Evolutionary conservation across 352 stramenopile species (phyloP).

Genomic region (Globisporangium yorkense): DNA sequence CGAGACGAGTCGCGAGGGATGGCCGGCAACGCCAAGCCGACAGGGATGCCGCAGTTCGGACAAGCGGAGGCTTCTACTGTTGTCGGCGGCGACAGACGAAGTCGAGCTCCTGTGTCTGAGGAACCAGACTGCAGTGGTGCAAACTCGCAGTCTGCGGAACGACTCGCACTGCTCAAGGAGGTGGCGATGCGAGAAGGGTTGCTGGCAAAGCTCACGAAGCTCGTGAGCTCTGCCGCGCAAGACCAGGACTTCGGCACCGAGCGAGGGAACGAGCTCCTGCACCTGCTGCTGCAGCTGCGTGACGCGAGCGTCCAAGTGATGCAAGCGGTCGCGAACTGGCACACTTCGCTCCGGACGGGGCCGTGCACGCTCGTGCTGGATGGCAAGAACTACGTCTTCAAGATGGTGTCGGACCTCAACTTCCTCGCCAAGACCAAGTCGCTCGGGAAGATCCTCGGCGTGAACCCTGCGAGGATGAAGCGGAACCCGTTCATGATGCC

Average conservation of each 20-base stretch:
- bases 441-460: conserved; percentile 44
- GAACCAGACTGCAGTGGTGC: not conserved
- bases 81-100: not conserved
- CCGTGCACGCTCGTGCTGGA: conserved; percentile 41
- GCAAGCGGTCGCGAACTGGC: conserved; percentile 49
- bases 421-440: conserved; percentile 51
- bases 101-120: not conserved
- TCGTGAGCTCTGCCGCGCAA: conserved; percentile 21
- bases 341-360: conserved; percentile 18
- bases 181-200: conserved; percentile 56
- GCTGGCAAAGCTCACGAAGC: conserved; percentile 37
- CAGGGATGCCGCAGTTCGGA: too few species aligned
- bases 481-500: conserved; percentile 87
- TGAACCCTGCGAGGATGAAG: conserved; percentile 50
- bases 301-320: conserved; percentile 52
- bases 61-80: too few species aligned
- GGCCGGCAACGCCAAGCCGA: not conserved
- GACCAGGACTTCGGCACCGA: conserved; percentile 29
- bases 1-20: conserved; percentile 14
- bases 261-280: conserved; percentile 47
- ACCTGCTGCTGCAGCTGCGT: conserved; percentile 59
- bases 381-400: conserved; percentile 58
- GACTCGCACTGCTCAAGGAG: conserved; percentile 46
- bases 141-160: conserved; percentile 13
- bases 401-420: conserved; percentile 75